These are phyloP conservation scores for Xylaria sp. DNA, from an alignment of 2,329 filamentous ascomycete species.

Conservation along the genomic window DNA sequence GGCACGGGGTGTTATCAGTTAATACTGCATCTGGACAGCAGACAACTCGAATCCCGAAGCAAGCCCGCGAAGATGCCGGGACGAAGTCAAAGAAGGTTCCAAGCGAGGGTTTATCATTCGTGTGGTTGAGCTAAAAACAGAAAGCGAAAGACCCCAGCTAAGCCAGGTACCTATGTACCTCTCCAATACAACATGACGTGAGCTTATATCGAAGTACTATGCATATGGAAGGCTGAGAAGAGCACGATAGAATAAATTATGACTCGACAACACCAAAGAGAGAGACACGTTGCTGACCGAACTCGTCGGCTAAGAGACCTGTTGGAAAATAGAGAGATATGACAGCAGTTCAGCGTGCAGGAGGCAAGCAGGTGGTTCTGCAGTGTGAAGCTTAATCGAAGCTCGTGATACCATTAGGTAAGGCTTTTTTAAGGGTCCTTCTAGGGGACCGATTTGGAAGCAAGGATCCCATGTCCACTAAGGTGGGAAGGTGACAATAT, in stretches of 20 bases:
- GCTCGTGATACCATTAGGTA: slow-evolving; percentile 13
- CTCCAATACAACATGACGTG: neutral
- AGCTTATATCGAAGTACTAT: neutral
- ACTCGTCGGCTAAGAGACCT: neutral
- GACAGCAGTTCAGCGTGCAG: neutral
- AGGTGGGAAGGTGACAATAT: neutral
- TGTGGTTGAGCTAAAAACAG: neutral
- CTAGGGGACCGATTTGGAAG: neutral
- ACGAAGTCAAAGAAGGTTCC: neutral
- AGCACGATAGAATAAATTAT: neutral
- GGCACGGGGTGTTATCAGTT: too few species aligned
- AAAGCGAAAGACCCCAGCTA: neutral
- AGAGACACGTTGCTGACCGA: neutral
- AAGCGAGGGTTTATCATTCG: neutral
- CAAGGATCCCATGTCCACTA: neutral
- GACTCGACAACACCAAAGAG: neutral
- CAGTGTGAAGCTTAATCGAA: slow-evolving; percentile 2
- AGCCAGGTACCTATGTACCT: neutral
- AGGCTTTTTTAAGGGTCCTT: neutral
- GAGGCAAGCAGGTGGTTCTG: neutral
- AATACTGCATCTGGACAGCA: neutral
- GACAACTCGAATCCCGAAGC: neutral
- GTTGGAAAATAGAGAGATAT: neutral
- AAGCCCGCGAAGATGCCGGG: neutral
- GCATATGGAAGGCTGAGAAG: neutral